Evolutionary conservation across 371 early-diverging fungal genomes (phyloP).

Genomic region (Saksenaea oblongispora): DNA sequence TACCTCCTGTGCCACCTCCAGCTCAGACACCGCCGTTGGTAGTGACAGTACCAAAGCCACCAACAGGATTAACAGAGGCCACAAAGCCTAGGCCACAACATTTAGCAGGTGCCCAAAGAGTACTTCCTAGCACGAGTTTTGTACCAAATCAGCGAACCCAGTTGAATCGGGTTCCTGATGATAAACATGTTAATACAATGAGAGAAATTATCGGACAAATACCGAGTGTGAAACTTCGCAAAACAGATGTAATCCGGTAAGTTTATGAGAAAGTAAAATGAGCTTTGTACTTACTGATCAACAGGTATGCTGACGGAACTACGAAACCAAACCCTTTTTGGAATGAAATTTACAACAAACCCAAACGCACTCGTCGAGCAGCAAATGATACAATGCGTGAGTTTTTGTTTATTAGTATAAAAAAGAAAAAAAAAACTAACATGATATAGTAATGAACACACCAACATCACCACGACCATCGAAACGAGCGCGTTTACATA

Average conservation of each 20-base stretch:
- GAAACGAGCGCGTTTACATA: neutral
- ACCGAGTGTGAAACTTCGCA: constrained; percentile 10
- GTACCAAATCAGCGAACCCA: neutral
- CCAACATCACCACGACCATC: neutral
- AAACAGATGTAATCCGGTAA: constrained; percentile 14
- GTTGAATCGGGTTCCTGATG: constrained; percentile 3
- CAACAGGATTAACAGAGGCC: neutral
- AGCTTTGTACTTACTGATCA: neutral
- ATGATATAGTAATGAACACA: neutral
- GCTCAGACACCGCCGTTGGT: too few species aligned
- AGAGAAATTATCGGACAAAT: constrained; percentile 14
- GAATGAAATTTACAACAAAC: constrained; percentile 15
- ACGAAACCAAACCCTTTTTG: constrained; percentile 18
- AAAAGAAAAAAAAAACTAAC: neutral
- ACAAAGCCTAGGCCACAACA: neutral
- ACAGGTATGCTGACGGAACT: constrained; percentile 14
- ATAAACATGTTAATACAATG: constrained; percentile 12
- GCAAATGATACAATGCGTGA: neutral
- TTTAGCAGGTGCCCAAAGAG: neutral
- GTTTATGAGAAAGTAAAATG: neutral
- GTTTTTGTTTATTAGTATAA: neutral
- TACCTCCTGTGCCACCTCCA: neutral
- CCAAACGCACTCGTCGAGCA: neutral
- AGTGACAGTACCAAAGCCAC: too few species aligned
- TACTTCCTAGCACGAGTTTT: neutral